A percentile compares a stretch with the other conserved stretches of the same genome.
phyloP scores from a whole-genome alignment of 1,139 yeast species.

The Yamadazyma trypodendri region DNA sequence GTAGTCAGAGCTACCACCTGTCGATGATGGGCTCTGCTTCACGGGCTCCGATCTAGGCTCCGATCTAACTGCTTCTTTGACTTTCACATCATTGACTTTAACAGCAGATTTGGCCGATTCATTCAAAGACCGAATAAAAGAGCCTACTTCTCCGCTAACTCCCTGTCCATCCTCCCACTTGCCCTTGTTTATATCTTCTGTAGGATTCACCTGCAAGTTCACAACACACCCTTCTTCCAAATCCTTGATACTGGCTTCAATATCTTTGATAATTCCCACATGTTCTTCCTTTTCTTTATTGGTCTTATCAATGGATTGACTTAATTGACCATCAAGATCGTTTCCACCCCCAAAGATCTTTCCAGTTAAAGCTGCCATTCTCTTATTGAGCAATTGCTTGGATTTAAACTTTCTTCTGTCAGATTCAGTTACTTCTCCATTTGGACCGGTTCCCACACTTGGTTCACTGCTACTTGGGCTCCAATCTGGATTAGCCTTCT shows the following conservation, averaged over 20 bases:
- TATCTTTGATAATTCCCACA: slow-evolving; percentile 62
- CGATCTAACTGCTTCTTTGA: background rate
- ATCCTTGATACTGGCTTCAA: slow-evolving; percentile 70
- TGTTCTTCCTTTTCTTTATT: slow-evolving; percentile 56
- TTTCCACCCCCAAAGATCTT: slow-evolving; percentile 45
- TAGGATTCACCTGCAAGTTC: slow-evolving; percentile 42
- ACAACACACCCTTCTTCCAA: slow-evolving; percentile 61
- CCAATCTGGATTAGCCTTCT: slow-evolving; percentile 63
- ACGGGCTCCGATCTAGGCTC: no score
- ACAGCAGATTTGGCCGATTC: slow-evolving; percentile 18
- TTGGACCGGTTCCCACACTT: slow-evolving; percentile 73
- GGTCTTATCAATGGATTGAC: slow-evolving; percentile 54
- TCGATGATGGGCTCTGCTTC: slow-evolving; percentile 2
- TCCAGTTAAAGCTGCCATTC: slow-evolving; percentile 93
- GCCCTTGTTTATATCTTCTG: slow-evolving; percentile 55
- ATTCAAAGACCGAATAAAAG: slow-evolving; percentile 59
- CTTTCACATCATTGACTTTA: slow-evolving; percentile 6
- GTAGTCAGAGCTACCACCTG: slow-evolving; percentile 21
- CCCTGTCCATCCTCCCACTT: slow-evolving; percentile 90
- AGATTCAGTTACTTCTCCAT: slow-evolving; percentile 78
- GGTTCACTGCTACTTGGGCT: slow-evolving; percentile 49
- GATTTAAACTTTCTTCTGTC: slow-evolving; percentile 79
- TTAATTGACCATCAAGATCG: slow-evolving; percentile 53
- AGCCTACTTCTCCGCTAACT: slow-evolving; percentile 59
- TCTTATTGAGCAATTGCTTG: slow-evolving; percentile 71